Base-by-base conservation (phyloP, 2,329 filamentous ascomycete species). In the Fusarium euwallaceae region DNA sequence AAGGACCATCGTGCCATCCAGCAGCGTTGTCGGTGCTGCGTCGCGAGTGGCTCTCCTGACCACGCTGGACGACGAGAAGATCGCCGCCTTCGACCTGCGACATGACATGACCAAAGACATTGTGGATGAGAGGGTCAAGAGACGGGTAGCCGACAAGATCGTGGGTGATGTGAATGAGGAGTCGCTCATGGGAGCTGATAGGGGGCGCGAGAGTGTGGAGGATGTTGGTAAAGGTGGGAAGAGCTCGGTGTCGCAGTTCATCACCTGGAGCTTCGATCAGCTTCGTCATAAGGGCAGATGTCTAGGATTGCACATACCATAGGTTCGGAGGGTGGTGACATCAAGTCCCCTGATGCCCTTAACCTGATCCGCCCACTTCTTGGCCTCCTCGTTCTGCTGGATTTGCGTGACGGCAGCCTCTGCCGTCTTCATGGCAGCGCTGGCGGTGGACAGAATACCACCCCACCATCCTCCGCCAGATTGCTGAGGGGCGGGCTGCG, bases 41-140 rank as follows among this genome's bases (percentile, higher is more conserved):
- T 51, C 92, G 90, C 55, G 92, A 92, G 56, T 92, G 90, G 59
- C 92, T 94, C 84, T 98, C 97, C 71, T 95, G 93, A 22, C 97
- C 97, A 41, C 95, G 94, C 84, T 99, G 97, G 70, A 98, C 92
- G 65, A 99, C 97, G 64, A 98, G 89, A 20, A 99, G 88, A 79
- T 98, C 97, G 65, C 97, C 97, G 74, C 97, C 97, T 84, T 99
- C 97, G 55, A 99, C 97, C 85, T 99, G 97, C n/a, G 95, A 91
- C 97, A 99, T 99, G 79, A 99, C 95, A 63, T 95, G 92, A 65
- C 93, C 93, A 86, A 99, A 99, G 73, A 97, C 95, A 67, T 90
- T 90, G 84, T 98, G 95, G 78, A 98, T 94, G 64, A 98, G 89
- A 20, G 96, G 95, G 81, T 98, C 96, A 77, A 99, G 91, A 20